phyloP scores from a whole-genome alignment of 192 early-diverging fungal genomes.

The Backusella sp. region DNA sequence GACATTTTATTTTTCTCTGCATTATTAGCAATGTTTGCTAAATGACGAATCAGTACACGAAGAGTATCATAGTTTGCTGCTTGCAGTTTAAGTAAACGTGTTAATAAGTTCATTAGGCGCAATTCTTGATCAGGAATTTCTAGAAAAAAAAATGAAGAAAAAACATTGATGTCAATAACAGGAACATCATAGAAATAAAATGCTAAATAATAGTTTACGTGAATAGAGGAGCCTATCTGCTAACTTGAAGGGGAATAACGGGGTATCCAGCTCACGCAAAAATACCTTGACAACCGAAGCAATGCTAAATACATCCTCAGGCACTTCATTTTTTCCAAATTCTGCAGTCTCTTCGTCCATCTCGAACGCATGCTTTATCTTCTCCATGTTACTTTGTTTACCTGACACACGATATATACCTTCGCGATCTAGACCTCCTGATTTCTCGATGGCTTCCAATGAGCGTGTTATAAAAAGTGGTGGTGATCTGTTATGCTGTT shows the following conservation, averaged over 20 bases:
- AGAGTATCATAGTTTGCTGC: slow-evolving; percentile 53
- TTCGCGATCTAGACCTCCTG: slow-evolving; percentile 35
- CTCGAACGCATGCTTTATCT: slow-evolving; percentile 33
- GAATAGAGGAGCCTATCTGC: slow-evolving; percentile 57
- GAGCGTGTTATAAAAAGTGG: slow-evolving; percentile 35
- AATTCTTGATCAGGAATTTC: slow-evolving; percentile 41
- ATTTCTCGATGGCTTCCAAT: slow-evolving; percentile 29
- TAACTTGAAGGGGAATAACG: slow-evolving; percentile 54
- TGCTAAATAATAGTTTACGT: slow-evolving; percentile 4
- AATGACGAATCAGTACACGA: slow-evolving; percentile 53
- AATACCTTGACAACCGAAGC: slow-evolving; percentile 67
- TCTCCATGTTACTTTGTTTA: slow-evolving; percentile 30
- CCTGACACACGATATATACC: slow-evolving; percentile 42
- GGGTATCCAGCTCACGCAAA: slow-evolving; percentile 61
- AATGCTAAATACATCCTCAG: slow-evolving; percentile 57
- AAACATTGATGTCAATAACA: neutral
- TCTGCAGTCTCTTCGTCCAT: slow-evolving; percentile 28
- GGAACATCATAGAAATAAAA: neutral
- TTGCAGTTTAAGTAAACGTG: slow-evolving; percentile 42
- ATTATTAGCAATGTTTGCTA: slow-evolving; percentile 46
- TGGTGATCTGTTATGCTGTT: slow-evolving; percentile 17
- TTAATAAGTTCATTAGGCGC: slow-evolving; percentile 42
- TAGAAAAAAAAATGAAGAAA: slow-evolving; percentile 13
- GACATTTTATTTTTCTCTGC: slow-evolving; percentile 66
- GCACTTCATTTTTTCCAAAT: slow-evolving; percentile 26